Conservation (phyloP, 176 grass and related monocot genomes). For the Zizania latifolia region DNA sequence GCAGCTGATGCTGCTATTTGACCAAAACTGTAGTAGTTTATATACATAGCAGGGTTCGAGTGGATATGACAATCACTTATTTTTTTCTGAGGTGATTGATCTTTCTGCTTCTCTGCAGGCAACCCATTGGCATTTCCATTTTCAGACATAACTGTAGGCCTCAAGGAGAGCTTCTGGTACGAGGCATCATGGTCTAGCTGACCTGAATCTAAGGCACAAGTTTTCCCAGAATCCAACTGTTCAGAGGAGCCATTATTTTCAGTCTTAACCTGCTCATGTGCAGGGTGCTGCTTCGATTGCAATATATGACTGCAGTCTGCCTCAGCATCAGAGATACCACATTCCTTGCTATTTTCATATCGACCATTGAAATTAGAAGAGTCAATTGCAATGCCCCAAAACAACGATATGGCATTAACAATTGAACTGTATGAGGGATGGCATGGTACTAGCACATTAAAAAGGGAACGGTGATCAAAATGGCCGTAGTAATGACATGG, state of each 20-base stretch:
- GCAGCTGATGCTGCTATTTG: constrained; percentile 74
- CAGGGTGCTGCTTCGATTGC: constrained; percentile 17
- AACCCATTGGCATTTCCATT: constrained; percentile 27
- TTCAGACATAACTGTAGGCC: not conserved
- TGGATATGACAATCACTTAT: constrained; percentile 20
- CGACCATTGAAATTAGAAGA: constrained; percentile 24
- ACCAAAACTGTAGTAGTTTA: constrained; percentile 91
- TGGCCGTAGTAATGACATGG: constrained; percentile 73
- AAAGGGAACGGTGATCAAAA: constrained; percentile 57
- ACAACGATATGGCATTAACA: constrained; percentile 49
- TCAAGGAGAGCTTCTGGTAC: constrained; percentile 10
- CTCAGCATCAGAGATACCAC: constrained; percentile 26
- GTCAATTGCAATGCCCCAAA: constrained; percentile 33
- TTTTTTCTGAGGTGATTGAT: constrained; percentile 30
- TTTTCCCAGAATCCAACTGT: constrained; percentile 31
- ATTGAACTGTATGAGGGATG: constrained; percentile 63
- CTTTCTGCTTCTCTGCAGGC: constrained; percentile 20
- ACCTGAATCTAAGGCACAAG: constrained; percentile 25
- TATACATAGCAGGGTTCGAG: constrained; percentile 53
- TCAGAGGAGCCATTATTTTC: constrained; percentile 26
- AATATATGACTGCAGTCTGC: constrained; percentile 9
- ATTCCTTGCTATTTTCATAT: constrained; percentile 37
- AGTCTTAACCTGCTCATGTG: not conserved
- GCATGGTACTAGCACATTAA: constrained; percentile 45
- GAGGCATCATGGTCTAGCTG: constrained; percentile 30